Conservation (phyloP, 495 filamentous ascomycete species). For the Penicillium subrubescens region DNA sequence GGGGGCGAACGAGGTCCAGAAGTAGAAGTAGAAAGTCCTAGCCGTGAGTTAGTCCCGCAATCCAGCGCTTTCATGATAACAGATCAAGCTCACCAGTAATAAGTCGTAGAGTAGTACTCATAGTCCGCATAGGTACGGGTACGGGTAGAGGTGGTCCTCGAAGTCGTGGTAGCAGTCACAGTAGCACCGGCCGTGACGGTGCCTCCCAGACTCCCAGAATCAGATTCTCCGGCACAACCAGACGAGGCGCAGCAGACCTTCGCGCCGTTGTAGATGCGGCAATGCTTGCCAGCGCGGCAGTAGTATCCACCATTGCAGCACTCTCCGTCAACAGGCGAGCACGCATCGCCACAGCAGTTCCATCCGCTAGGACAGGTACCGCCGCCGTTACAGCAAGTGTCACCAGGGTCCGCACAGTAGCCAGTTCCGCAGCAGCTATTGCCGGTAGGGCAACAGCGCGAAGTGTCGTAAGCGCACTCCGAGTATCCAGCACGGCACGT, state of each 20-base stretch:
- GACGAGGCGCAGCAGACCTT: slow-evolving; percentile 21
- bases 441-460: slow-evolving; percentile 16
- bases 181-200: slow-evolving; percentile 2
- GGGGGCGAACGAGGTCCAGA: slow-evolving; percentile 25
- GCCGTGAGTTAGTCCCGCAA: not conserved
- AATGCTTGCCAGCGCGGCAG: slow-evolving; percentile 21
- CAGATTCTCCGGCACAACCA: slow-evolving; percentile 20
- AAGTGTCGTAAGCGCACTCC: slow-evolving; percentile 14
- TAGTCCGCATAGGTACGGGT: slow-evolving; percentile 5
- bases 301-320: slow-evolving; percentile 26
- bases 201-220: slow-evolving; percentile 3
- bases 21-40: slow-evolving; percentile 29
- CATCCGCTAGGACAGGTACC: slow-evolving; percentile 24
- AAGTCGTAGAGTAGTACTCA: slow-evolving; percentile 26
- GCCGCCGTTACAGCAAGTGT: slow-evolving; percentile 17
- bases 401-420: slow-evolving; percentile 19
- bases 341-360: slow-evolving; percentile 23
- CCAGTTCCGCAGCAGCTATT: slow-evolving; percentile 20
- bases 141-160: slow-evolving; percentile 2
- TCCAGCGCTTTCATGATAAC: not conserved
- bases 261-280: slow-evolving; percentile 14
- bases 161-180: slow-evolving; percentile 5
- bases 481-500: slow-evolving; percentile 16
- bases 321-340: slow-evolving; percentile 20
- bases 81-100: slow-evolving; percentile 20